Evolutionary conservation across 345 rosid species (phyloP).

Genomic region (Eutrema heterophyllum): DNA sequence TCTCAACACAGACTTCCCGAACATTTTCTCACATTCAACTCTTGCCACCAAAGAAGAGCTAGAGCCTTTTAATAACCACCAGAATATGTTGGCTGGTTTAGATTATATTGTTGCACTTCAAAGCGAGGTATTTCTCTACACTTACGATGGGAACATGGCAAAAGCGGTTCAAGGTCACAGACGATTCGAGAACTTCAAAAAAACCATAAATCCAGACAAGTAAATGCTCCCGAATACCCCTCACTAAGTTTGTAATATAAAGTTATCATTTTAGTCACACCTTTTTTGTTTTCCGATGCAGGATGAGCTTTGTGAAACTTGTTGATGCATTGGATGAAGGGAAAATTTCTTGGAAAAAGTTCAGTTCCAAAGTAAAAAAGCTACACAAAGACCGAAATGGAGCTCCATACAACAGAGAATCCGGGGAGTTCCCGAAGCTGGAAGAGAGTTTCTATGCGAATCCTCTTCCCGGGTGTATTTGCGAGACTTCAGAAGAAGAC

Average conservation of each 20-base stretch:
- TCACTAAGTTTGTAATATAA: not conserved
- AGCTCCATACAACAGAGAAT: slow-evolving; percentile 65
- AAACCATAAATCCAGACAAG: slow-evolving; percentile 89
- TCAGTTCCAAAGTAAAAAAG: slow-evolving; percentile 76
- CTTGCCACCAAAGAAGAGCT: slow-evolving; percentile 74
- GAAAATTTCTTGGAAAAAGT: slow-evolving; percentile 73
- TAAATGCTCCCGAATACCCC: slow-evolving; percentile 17
- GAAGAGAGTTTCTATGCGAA: slow-evolving; percentile 91
- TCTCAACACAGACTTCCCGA: slow-evolving; percentile 61
- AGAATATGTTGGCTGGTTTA: slow-evolving; percentile 91
- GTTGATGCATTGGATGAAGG: slow-evolving; percentile 80
- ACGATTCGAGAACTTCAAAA: slow-evolving; percentile 78
- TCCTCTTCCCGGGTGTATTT: slow-evolving; percentile 90
- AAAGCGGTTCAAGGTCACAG: slow-evolving; percentile 97
- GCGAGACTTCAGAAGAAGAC: slow-evolving; percentile 39
- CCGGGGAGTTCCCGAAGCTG: slow-evolving; percentile 79
- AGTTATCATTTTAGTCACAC: not conserved
- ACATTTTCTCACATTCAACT: slow-evolving; percentile 79
- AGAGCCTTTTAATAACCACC: slow-evolving; percentile 67
- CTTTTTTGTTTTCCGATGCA: slow-evolving; percentile 27
- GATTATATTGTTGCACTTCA: slow-evolving; percentile 88
- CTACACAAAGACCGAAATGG: slow-evolving; percentile 70
- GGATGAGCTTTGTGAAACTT: slow-evolving; percentile 79
- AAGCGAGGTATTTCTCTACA: slow-evolving; percentile 80
- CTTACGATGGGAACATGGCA: slow-evolving; percentile 97